Conservation (phyloP, 371 early-diverging fungal species). For the Mortierella sp. region DNA sequence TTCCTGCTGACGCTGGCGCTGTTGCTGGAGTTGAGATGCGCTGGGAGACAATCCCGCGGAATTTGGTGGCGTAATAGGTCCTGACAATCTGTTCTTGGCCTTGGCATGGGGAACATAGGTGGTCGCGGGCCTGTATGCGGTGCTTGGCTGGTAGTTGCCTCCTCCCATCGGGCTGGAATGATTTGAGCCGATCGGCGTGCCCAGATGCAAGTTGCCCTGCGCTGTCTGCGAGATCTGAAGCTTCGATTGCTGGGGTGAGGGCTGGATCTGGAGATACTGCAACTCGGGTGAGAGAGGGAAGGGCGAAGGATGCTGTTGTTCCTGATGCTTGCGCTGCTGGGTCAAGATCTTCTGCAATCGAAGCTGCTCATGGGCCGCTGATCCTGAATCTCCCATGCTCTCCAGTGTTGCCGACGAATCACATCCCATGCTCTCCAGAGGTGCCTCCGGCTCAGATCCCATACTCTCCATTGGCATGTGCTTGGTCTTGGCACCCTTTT, state of each 20-base stretch:
- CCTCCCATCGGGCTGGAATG: neutral
- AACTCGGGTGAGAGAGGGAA: slow-evolving; percentile 39
- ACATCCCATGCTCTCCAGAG: slow-evolving; percentile 50
- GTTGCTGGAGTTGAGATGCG: slow-evolving; percentile 15
- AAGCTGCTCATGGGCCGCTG: slow-evolving; percentile 15
- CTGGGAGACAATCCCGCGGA: neutral
- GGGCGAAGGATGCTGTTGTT: slow-evolving; percentile 22
- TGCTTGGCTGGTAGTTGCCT: slow-evolving; percentile 15
- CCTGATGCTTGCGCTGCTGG: slow-evolving; percentile 17
- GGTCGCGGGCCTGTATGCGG: slow-evolving; percentile 35
- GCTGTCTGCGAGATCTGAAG: neutral
- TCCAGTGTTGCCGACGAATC: neutral
- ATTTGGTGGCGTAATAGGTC: slow-evolving; percentile 12
- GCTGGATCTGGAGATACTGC: slow-evolving; percentile 38
- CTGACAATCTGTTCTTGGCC: slow-evolving; percentile 35
- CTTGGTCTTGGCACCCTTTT: neutral
- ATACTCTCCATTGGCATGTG: slow-evolving; percentile 19
- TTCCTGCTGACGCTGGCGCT: slow-evolving; percentile 21
- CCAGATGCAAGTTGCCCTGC: neutral
- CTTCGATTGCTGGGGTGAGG: slow-evolving; percentile 5
- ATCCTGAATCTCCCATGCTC: slow-evolving; percentile 14
- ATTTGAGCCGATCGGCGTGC: neutral
- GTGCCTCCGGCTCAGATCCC: slow-evolving; percentile 23
- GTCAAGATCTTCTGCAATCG: slow-evolving; percentile 21
- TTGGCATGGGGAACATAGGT: slow-evolving; percentile 42